Conservation (phyloP, 78 protist species). For the Dictyostelium intermedium region DNA sequence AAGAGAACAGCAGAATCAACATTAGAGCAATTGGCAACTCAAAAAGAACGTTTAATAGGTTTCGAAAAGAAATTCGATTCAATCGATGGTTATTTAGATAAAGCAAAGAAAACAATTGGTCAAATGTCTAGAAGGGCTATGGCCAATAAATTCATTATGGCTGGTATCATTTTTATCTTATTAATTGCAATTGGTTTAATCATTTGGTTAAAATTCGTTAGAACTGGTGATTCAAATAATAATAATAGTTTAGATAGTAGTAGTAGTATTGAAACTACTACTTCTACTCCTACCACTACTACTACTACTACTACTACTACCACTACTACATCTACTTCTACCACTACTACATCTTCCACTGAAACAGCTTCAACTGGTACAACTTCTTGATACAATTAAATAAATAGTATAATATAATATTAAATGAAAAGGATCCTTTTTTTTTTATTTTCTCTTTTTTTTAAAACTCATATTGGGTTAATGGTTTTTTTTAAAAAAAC, state of each 20-base stretch:
- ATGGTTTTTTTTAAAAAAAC: too few relatives aligned
- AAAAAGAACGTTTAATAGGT: slow-evolving; percentile 58
- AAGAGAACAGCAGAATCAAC: slow-evolving; percentile 18
- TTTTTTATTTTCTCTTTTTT: too few relatives aligned
- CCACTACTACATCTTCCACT: too few relatives aligned
- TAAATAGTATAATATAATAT: too few relatives aligned
- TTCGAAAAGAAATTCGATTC: slow-evolving; percentile 65
- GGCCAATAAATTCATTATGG: slow-evolving; percentile 73
- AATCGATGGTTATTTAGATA: slow-evolving; percentile 33
- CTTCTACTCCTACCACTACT: background rate
- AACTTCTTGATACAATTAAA: too few relatives aligned
- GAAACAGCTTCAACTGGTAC: too few relatives aligned
- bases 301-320: slow-evolving; percentile 5
- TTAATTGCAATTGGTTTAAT: slow-evolving; percentile 25
- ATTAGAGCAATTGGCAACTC: slow-evolving; percentile 23
- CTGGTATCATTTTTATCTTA: slow-evolving; percentile 44
- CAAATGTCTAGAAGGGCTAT: slow-evolving; percentile 57
- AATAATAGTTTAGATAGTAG: background rate
- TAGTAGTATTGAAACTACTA: background rate
- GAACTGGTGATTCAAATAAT: background rate
- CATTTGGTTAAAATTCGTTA: slow-evolving; percentile 58
- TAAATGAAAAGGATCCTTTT: too few relatives aligned
- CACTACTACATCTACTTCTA: background rate
- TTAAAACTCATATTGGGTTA: too few relatives aligned
- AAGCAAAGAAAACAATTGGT: slow-evolving; percentile 18